Base-by-base conservation (phyloP, 1,284 basidiomycete species). In the Austroboletus novae-zelandiae region DNA sequence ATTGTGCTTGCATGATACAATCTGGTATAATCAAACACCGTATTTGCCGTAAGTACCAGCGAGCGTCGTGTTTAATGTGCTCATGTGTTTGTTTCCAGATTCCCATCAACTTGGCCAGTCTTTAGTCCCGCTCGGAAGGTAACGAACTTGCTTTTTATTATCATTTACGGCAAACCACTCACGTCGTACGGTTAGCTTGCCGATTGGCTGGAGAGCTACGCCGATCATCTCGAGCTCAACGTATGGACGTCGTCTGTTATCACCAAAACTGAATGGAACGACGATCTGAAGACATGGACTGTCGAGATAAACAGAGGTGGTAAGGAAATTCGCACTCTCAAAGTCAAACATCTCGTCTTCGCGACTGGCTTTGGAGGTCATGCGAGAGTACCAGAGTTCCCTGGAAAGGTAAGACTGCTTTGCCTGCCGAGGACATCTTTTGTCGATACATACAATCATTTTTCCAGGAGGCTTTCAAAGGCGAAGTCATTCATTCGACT, bases 141-240 rank as follows among this genome's bases (percentile, higher is more conserved):
- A 66, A 11, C 5, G 0, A 27, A 20, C 15, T 14, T 14, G 14
- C 31, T 2, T 32, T 32, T 15, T 11, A 3, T 40, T 23, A n/a
- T 15, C 8, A 10, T 23, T 23, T 5, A 23, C 20, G 20, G 20
- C 20, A 23, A 23, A 23, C 20, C 20, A 23, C 20, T 23, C 20
- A 23, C 20, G 20, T 23, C 20, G 20, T 23, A 3, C 20, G 20
- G 20, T 42, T 40, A 73, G 74, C 72, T 84, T 17, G 83, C 79
- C 4, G 76, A 81, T 56, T 84, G 79, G 79, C 67, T 85, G 42
- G 83, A 85, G 57, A 69, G 69, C 27, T 84, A 83, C 52, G 80
- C 78, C 2, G 69, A 75, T 6, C 61, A 70, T 6, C 69, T 84
- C 47, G 82, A 84, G 52, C 69, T 83, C 37, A 77, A 83, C 58